Conservation (phyloP, 1,284 basidiomycete species). For the Ustilago loliicola region DNA sequence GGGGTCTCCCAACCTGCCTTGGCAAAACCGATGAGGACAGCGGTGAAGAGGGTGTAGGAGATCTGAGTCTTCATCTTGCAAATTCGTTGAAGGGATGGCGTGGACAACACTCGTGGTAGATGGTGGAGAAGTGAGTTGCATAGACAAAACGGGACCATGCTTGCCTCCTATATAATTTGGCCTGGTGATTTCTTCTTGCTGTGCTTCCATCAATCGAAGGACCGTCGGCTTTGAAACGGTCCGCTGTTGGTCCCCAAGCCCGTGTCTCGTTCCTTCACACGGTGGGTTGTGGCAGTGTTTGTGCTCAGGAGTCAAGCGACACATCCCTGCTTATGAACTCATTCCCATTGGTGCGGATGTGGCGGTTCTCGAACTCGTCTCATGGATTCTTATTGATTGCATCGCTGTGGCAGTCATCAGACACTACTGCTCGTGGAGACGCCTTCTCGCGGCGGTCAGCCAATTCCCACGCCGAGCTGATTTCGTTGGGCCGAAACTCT, state of each 20-base stretch:
- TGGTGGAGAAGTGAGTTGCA: too few relatives aligned
- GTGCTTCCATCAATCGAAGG: too few relatives aligned
- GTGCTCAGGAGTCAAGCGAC: not conserved
- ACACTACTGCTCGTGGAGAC: not conserved
- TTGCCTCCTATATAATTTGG: too few relatives aligned
- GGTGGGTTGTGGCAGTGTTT: not conserved
- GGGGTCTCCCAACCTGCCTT: not conserved
- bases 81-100: too few relatives aligned
- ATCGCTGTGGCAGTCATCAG: not conserved
- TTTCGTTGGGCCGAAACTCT: not conserved
- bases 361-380: not conserved
- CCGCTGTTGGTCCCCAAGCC: too few relatives aligned
- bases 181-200: too few relatives aligned
- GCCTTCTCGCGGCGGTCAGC: not conserved
- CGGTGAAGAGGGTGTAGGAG: not conserved
- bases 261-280: not conserved
- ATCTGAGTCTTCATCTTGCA: not conserved
- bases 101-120: too few relatives aligned
- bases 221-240: too few relatives aligned
- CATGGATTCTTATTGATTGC: not conserved
- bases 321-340: too few relatives aligned
- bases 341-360: too few relatives aligned
- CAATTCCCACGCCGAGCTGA: not conserved
- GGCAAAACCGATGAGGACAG: not conserved
- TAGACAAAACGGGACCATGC: too few relatives aligned